A percentile compares a stretch with the other conserved stretches of the same genome.
phyloP scores from a whole-genome alignment of 2,329 filamentous ascomycete species.

The Diplodia scrobiculata region DNA sequence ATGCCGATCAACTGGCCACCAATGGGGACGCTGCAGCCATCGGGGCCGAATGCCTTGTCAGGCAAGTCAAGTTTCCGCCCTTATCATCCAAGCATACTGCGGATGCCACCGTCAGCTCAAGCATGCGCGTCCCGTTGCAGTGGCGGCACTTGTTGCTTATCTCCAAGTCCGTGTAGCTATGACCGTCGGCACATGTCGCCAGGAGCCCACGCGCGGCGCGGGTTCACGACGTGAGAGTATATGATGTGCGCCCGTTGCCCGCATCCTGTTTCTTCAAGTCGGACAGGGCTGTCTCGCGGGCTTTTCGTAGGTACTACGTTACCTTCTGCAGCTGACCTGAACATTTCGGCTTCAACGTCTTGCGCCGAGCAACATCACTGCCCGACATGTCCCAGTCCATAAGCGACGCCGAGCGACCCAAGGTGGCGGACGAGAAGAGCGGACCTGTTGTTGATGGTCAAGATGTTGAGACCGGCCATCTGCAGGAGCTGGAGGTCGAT shows the following conservation, averaged over 20 bases:
- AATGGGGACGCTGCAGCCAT: not conserved
- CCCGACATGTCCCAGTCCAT: constrained; percentile 14
- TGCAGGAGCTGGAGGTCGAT: constrained; percentile 27
- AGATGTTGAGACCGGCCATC: constrained; percentile 19
- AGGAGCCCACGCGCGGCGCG: not conserved
- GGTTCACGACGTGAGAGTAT: not conserved
- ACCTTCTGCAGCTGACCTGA: not conserved
- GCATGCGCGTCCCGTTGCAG: constrained; percentile 9
- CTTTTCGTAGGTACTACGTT: not conserved
- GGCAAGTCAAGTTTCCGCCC: constrained; percentile 8
- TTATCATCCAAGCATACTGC: constrained; percentile 11
- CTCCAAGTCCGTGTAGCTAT: constrained; percentile 5
- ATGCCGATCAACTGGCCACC: constrained; percentile 6
- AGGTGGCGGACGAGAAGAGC: constrained; percentile 13
- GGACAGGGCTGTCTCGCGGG: not conserved
- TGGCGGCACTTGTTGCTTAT: not conserved
- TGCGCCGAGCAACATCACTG: not conserved
- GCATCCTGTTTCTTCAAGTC: not conserved
- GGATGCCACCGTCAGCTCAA: constrained; percentile 1
- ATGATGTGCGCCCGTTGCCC: not conserved
- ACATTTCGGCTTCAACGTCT: not conserved
- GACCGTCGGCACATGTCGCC: not conserved
- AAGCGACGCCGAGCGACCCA: constrained; percentile 5
- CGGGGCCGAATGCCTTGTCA: constrained; percentile 9
- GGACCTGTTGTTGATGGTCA: constrained; percentile 2